A percentile compares a stretch with the other conserved stretches of the same genome.
These are phyloP conservation scores for Gracilaria domingensis DNA, from an alignment of 23 red algal genomes.

Conservation along the genomic window DNA sequence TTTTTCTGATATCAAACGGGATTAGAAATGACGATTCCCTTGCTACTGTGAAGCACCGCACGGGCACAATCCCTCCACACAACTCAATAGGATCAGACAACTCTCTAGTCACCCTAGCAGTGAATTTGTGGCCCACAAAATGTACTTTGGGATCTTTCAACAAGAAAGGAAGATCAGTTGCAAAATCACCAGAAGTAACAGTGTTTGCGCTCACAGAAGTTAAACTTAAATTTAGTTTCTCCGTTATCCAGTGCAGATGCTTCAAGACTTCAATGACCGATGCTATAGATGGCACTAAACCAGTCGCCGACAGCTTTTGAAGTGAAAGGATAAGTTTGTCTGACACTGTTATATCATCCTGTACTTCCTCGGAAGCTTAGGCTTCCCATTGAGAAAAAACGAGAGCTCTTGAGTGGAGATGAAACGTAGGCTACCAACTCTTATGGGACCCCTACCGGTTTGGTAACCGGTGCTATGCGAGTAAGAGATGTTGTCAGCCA, in stretches of 20 bases:
- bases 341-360: slow-evolving; percentile 1
- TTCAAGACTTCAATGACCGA: slow-evolving; percentile 35
- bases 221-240: background rate
- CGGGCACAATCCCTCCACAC: too few species aligned
- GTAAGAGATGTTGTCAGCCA: slow-evolving; percentile 40
- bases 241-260: slow-evolving; percentile 61
- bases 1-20: slow-evolving; percentile 83
- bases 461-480: background rate
- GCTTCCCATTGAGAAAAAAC: slow-evolving; percentile 66
- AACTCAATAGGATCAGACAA: too few species aligned
- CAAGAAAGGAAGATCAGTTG: slow-evolving; percentile 7
- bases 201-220: background rate
- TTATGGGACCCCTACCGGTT: background rate
- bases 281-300: slow-evolving; percentile 21
- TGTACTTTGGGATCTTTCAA: background rate
- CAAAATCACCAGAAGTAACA: background rate
- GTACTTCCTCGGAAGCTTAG: slow-evolving; percentile 18
- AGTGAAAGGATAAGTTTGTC: slow-evolving; percentile 14
- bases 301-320: background rate
- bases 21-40: too few species aligned
- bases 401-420: slow-evolving; percentile 27
- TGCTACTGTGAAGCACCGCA: too few species aligned
- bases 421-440: background rate
- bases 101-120: too few species aligned
- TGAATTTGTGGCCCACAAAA: too few species aligned